Evolutionary conservation across 1,139 yeast species (phyloP).

Genomic region (Pichia sp.): DNA sequence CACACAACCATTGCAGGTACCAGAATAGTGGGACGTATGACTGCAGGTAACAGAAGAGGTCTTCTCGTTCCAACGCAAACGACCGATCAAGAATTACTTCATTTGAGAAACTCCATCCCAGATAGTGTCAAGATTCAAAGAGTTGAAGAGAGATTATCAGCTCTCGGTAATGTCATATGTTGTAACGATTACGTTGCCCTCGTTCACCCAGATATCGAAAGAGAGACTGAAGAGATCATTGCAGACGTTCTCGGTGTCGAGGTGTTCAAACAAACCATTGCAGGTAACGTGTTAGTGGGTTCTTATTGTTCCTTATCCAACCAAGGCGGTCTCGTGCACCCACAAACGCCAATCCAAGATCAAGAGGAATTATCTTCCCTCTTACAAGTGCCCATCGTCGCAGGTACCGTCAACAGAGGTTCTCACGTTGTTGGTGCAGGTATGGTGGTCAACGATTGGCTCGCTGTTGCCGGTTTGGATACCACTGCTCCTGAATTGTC

Average conservation of each 20-base stretch:
- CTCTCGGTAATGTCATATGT: constrained; percentile 96
- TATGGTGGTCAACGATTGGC: constrained; percentile 97
- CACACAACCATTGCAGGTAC: constrained; percentile 98
- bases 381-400: constrained; percentile 95
- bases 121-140: constrained; percentile 94
- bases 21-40: constrained; percentile 96
- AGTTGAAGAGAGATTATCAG: constrained; percentile 95
- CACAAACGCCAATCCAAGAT: constrained; percentile 94
- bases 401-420: constrained; percentile 98
- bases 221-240: constrained; percentile 97
- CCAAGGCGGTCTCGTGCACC: constrained; percentile 98
- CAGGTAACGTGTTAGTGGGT: constrained; percentile 96
- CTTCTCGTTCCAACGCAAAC: constrained; percentile 95
- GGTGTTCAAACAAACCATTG: constrained; percentile 97
- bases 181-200: constrained; percentile 98
- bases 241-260: constrained; percentile 99
- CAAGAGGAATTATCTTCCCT: constrained; percentile 96
- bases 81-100: constrained; percentile 98
- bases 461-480: constrained; percentile 93
- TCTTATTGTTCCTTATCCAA: constrained; percentile 91
- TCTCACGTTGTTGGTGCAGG: constrained; percentile 98
- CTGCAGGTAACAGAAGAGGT: constrained; percentile 98
- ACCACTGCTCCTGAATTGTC: constrained; percentile 98
- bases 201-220: constrained; percentile 98
- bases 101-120: constrained; percentile 94